Base-by-base conservation (phyloP, 805 yeast species). In the Pichia phayaonensis region DNA sequence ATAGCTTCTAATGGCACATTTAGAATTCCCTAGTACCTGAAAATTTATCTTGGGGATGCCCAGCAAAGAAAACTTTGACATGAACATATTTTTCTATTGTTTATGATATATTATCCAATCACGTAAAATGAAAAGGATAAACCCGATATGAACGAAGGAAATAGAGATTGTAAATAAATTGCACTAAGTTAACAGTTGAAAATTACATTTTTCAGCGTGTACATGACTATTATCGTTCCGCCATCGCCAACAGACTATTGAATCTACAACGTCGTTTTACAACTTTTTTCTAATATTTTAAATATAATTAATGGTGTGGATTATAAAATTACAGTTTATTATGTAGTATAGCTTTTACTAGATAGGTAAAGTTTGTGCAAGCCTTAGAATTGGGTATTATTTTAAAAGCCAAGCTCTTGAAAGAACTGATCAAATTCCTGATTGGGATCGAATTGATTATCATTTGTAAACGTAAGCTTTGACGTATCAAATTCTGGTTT, bases 401-500 rank as follows among this genome's bases (percentile, higher is more conserved):
- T n/a, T 11, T 44, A 44, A 27, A 34, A 13, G 7, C 46, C 46
- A 18, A 44, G 22, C 10, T 44, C 46, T 31, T 18, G 24, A n/a
- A 44, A 34, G 15, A 34, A 23, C 11, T 44, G 40, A 8, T 44
- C 46, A 18, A 39, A 39, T n/a, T 46, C 44, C 4, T 39, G 13
- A 7, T 39, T 13, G 7, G 43, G 22, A 26, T 34, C 39, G 3
- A n/a, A n/a, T n/a, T 46, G 29, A 27, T 13, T 40, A 16, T 16
- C 38, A 16, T 26, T 39, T 31, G 24, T 11, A 23, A 22, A 12
- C 3, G 41, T 16, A 21, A 40, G 45, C 27, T 39, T 38, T 15
- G 47, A 42, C 2, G 45, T 49, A 40, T 49, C 51, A 49, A 49
- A 49, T 36, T 49, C 51, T 3, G 51, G 51, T 16, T 40, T 27